Base-by-base conservation (phyloP, 2,329 filamentous ascomycete genomes). In the Eutypella sp. region DNA sequence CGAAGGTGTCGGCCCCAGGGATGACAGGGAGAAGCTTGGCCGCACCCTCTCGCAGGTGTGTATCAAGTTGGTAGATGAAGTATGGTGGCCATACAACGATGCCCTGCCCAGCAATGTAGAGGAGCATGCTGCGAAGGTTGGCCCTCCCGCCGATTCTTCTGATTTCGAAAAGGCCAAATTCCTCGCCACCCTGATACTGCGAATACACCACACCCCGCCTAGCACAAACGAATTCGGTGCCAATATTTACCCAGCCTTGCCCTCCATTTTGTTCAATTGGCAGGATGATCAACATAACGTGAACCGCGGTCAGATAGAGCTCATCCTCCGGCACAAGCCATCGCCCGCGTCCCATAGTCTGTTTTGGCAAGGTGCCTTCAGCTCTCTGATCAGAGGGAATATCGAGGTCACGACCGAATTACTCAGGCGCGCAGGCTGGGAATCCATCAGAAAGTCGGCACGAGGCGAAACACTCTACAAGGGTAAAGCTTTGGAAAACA, bases 361-460 rank as follows among this genome's bases (percentile, higher is more conserved):
- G 29, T 97, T 89, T 67, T 97, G 92, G 92, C 87, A 91, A 60
- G 82, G 82, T 1, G 72, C 96, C n/a, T 87, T 85, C 56, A 80
- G 81, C 45, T 74, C 82, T 13, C 73, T 91, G 19, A 72, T 95
- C 22, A 85, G 90, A 40, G 92, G 91, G 36, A 84, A 85, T 47
- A 78, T 95, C 37, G 57, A 65, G 13, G 80, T 81, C 36, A 84
- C 85, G 1, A 74, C 85, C n/a, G 70, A 76, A 40, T 67, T 95
- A 23, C 73, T 97, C 40, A 78, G 75, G 47, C 78, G 81, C 44
- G 89, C 89, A 10, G 87, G 88, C 25, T 96, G 93, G 78, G 84
- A 83, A 52, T 72, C 87, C 49, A 87, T 90, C 22, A 79, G 79
- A 43, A 85, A 84, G 49, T 82, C 87, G 41, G 76, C 81, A 2